Evolutionary conservation across 768 basidiomycete species (phyloP).

Genomic region (Pleurotus giganteus): DNA sequence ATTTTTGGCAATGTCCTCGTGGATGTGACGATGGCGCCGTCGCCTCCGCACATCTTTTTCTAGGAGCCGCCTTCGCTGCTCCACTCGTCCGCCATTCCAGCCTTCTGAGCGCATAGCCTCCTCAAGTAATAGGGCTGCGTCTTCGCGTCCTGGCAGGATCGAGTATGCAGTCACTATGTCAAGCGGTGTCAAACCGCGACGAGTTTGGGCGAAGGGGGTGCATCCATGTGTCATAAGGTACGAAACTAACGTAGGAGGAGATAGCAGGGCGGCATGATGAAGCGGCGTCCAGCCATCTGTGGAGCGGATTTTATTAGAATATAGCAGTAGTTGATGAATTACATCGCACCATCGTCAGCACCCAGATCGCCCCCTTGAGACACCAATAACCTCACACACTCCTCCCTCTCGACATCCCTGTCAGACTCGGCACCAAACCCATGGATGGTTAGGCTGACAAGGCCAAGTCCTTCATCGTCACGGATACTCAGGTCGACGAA

Average conservation of each 20-base stretch:
- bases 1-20: slow-evolving; percentile 54
- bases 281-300: slow-evolving; percentile 94
- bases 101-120: slow-evolving; percentile 87
- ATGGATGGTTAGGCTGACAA: slow-evolving; percentile 75
- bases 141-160: slow-evolving; percentile 76
- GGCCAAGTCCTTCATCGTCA: slow-evolving; percentile 85
- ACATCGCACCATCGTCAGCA: slow-evolving; percentile 61
- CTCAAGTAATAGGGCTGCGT: slow-evolving; percentile 82
- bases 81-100: slow-evolving; percentile 78
- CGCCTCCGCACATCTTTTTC: slow-evolving; percentile 58
- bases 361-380: slow-evolving; percentile 72
- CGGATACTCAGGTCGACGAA: slow-evolving; percentile 65
- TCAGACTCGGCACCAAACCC: slow-evolving; percentile 83
- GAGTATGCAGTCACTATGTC: slow-evolving; percentile 89
- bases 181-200: slow-evolving; percentile 77
- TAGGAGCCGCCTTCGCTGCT: slow-evolving; percentile 55
- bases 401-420: slow-evolving; percentile 86
- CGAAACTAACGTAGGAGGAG: slow-evolving; percentile 88
- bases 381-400: slow-evolving; percentile 79
- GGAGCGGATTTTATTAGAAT: slow-evolving; percentile 6
- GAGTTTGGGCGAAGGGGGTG: slow-evolving; percentile 75
- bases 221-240: slow-evolving; percentile 92
- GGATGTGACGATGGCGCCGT: slow-evolving; percentile 51
- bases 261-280: slow-evolving; percentile 85
- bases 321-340: background rate